A percentile compares a stretch with the other conserved stretches of the same genome.
Evolutionary conservation across 352 stramenopile genomes (phyloP).

Genomic region (Globisporangium mamillatum): DNA sequence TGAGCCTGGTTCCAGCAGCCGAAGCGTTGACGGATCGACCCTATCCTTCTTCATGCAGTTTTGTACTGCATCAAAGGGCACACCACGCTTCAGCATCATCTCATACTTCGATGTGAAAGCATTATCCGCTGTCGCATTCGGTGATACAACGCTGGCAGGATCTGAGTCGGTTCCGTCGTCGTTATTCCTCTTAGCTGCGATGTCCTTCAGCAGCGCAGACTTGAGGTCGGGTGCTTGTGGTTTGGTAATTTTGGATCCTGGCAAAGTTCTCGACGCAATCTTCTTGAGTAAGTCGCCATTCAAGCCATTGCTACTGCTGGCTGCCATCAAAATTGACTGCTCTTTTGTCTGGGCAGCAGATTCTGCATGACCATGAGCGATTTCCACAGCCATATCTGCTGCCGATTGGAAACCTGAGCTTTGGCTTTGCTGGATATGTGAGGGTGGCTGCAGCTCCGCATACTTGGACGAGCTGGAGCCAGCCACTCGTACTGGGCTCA

Average conservation of each 20-base stretch:
- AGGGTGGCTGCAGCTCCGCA: constrained; percentile 7
- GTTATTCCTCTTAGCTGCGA: not conserved
- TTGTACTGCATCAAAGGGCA: constrained; percentile 67
- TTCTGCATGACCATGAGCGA: not conserved
- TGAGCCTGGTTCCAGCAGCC: constrained; percentile 12
- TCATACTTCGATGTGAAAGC: constrained; percentile 38
- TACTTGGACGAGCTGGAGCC: constrained; percentile 6
- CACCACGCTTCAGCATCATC: constrained; percentile 63
- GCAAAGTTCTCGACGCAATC: not conserved
- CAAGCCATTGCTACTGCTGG: not conserved
- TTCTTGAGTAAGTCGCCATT: not conserved
- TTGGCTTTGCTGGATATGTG: not conserved
- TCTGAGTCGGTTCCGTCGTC: not conserved
- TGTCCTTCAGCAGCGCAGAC: constrained; percentile 11
- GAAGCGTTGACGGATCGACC: constrained; percentile 39
- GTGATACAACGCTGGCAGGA: not conserved
- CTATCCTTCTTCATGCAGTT: constrained; percentile 75
- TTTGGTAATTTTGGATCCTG: not conserved
- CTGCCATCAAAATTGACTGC: too few relatives aligned
- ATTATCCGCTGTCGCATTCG: not conserved
- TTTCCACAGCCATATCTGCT: not conserved
- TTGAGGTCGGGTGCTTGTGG: constrained; percentile 8
- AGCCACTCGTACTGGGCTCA: not conserved
- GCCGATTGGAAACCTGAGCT: not conserved
- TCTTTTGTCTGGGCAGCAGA: not conserved